Percentiles rank a stretch among this genome's conserved stretches.
Evolutionary conservation across 2,329 filamentous ascomycete species (phyloP).

Genomic region (Fusarium nygamai): DNA sequence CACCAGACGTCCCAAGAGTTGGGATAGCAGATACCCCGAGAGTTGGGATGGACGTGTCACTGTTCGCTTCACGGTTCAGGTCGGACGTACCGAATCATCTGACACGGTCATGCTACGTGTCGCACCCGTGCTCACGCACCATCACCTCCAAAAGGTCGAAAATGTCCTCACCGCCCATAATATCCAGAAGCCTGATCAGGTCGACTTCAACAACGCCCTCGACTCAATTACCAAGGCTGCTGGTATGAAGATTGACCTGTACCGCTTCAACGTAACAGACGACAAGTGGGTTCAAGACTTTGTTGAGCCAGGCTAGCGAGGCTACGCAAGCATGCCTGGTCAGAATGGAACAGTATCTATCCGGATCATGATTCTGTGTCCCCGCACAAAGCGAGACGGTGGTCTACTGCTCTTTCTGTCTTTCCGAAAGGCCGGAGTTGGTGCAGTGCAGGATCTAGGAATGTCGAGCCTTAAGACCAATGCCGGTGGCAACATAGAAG

Average conservation of each 20-base stretch:
- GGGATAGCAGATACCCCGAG: slow-evolving; percentile 33
- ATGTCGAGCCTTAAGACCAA: fast-evolving
- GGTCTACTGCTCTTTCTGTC: slow-evolving; percentile 46
- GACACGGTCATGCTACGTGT: slow-evolving; percentile 47
- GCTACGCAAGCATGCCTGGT: slow-evolving; percentile 51
- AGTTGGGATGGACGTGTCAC: slow-evolving; percentile 41
- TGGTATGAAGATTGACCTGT: slow-evolving; percentile 1
- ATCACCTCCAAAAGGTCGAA: slow-evolving; percentile 47
- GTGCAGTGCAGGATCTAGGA: slow-evolving; percentile 41
- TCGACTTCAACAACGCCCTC: background rate
- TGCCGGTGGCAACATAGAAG: slow-evolving; percentile 46
- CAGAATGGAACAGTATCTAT: slow-evolving; percentile 45
- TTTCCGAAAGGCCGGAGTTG: slow-evolving; percentile 38
- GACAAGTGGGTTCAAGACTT: slow-evolving; percentile 53
- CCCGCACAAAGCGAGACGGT: slow-evolving; percentile 39
- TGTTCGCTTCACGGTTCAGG: slow-evolving; percentile 43
- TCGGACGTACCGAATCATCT: slow-evolving; percentile 2
- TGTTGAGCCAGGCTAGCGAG: slow-evolving; percentile 52
- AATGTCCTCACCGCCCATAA: slow-evolving; percentile 21
- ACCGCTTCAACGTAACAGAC: background rate
- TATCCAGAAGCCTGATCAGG: background rate
- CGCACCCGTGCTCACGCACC: slow-evolving; percentile 49
- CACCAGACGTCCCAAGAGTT: slow-evolving; percentile 15
- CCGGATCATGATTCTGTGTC: slow-evolving; percentile 45
- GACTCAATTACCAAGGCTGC: background rate